Conservation (phyloP, 1,284 basidiomycete genomes). For the Pyrrhoderma noxium region DNA sequence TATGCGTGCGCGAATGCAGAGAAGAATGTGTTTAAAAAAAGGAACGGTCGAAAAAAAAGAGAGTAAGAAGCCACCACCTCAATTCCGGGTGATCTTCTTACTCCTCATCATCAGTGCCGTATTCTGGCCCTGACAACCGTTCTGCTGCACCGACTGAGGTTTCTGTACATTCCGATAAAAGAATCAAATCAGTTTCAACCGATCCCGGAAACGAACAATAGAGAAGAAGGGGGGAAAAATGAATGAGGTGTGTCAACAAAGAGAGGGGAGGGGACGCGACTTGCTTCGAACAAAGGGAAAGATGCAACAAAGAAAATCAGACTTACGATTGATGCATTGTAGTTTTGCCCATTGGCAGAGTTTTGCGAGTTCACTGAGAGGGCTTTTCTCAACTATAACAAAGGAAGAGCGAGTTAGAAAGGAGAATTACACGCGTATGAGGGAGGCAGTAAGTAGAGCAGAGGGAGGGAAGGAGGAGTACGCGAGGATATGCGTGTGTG, state of each 20-base stretch:
- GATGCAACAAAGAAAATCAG: background rate
- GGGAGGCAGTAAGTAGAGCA: background rate
- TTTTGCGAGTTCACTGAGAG: constrained; percentile 17
- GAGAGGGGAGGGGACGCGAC: background rate
- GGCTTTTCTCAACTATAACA: constrained; percentile 13
- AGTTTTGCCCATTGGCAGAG: constrained; percentile 3
- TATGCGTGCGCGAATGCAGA: too few species aligned
- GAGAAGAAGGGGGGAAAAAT: background rate
- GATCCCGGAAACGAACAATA: background rate
- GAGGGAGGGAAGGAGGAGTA: background rate
- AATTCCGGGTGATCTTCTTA: too few species aligned
- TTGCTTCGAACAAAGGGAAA: background rate
- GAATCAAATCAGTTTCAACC: too few species aligned
- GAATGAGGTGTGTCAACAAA: background rate
- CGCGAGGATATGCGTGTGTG: background rate
- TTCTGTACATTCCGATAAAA: too few species aligned
- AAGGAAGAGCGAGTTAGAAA: background rate
- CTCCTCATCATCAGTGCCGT: too few species aligned
- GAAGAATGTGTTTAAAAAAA: background rate
- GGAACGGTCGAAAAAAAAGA: background rate
- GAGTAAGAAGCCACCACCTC: background rate
- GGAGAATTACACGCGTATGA: too few species aligned
- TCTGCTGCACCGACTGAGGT: too few species aligned
- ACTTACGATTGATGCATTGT: constrained; percentile 2
- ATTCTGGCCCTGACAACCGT: too few species aligned